Percentiles rank a stretch among this genome's conserved stretches.
Evolutionary conservation across 768 basidiomycete species (phyloP).

Genomic region (Agrocybe chaxingu): DNA sequence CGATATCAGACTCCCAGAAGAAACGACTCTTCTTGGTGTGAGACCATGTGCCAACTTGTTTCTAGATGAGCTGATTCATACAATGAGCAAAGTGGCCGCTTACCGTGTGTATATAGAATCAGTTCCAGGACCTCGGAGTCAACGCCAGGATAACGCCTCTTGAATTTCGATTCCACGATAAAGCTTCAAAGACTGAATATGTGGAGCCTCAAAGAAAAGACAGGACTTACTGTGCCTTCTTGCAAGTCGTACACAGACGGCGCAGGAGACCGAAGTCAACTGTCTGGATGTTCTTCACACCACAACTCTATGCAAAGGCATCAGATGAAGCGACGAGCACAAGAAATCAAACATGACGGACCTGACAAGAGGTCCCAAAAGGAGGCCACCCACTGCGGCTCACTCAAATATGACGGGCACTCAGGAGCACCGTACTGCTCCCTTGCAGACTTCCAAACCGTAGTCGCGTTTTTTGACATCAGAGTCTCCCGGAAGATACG

Average conservation of each 20-base stretch:
- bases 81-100: too few species aligned
- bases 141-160: slow-evolving; percentile 18
- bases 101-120: slow-evolving; percentile 26
- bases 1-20: slow-evolving; percentile 28
- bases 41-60: too few species aligned
- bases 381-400: slow-evolving; percentile 19
- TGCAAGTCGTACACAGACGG: too few species aligned
- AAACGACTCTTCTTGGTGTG: slow-evolving; percentile 5
- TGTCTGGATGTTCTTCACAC: too few species aligned
- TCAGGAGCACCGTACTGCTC: slow-evolving; percentile 10
- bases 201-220: too few species aligned
- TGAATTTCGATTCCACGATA: slow-evolving; percentile 20
- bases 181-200: slow-evolving; percentile 14
- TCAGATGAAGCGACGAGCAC: too few species aligned
- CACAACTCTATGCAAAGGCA: too few species aligned
- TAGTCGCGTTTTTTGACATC: slow-evolving; percentile 6
- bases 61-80: too few species aligned
- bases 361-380: slow-evolving; percentile 6
- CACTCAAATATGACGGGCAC: slow-evolving; percentile 16
- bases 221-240: too few species aligned
- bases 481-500: slow-evolving; percentile 14
- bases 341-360: too few species aligned
- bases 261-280: too few species aligned
- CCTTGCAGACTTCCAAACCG: slow-evolving; percentile 20
- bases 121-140: slow-evolving; percentile 24